Evolutionary conservation across 768 basidiomycete species (phyloP).

Genomic region (Amanita exitialis): DNA sequence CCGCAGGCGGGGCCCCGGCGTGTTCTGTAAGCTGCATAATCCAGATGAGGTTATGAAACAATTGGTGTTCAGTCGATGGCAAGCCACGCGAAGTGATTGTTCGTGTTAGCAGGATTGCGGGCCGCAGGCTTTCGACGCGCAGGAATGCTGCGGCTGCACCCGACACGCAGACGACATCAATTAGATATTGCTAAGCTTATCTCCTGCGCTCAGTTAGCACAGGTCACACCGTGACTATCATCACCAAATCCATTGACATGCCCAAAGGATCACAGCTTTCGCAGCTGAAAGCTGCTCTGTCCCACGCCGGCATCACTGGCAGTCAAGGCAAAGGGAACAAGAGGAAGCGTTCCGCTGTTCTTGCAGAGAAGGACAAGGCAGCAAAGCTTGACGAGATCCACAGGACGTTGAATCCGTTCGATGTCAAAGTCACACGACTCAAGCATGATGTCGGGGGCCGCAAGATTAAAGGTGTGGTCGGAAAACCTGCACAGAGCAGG

Average conservation of each 20-base stretch:
- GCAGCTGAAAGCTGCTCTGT: conserved; percentile 82
- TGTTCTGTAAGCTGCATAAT: background rate
- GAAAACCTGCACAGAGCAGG: conserved; percentile 81
- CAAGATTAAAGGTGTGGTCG: conserved; percentile 72
- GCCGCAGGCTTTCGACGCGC: no score
- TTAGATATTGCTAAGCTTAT: background rate
- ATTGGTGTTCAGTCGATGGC: no score
- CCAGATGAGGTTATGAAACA: no score
- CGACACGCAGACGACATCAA: background rate
- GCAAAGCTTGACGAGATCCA: conserved; percentile 79
- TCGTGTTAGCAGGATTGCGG: no score
- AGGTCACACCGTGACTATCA: conserved; percentile 13
- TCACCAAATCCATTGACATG: conserved; percentile 32
- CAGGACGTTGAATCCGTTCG: conserved; percentile 85
- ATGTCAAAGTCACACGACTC: conserved; percentile 82
- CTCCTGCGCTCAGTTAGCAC: conserved; percentile 1
- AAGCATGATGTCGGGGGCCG: conserved; percentile 92
- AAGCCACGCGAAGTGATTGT: no score
- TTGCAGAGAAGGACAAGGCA: conserved; percentile 62
- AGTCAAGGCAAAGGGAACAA: conserved; percentile 52
- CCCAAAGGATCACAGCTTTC: conserved; percentile 82
- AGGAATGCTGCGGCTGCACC: no score
- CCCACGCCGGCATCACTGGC: conserved; percentile 68
- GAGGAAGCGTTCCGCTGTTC: conserved; percentile 47
- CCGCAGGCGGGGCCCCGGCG: no score